Percentiles rank a stretch among this genome's conserved stretches.
phyloP scores from a whole-genome alignment of 805 yeast species.

The Metschnikowia shivogae region DNA sequence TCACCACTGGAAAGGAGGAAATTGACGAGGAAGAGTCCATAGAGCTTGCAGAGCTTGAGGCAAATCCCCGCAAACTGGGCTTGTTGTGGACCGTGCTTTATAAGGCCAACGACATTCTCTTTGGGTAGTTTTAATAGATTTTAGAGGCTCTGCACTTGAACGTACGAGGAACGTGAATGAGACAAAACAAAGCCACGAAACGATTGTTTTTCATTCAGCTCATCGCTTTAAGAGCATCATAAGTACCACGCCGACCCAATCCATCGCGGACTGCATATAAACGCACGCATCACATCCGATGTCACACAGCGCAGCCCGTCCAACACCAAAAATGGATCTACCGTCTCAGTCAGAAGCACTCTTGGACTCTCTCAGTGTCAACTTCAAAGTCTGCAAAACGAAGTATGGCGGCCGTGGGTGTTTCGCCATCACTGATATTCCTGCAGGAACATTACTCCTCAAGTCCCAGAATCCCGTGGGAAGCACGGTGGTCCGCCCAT shows the following conservation, averaged over 20 bases:
- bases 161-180: too few relatives aligned
- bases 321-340: neutral
- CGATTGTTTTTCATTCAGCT: too few relatives aligned
- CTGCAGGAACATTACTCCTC: conserved; percentile 39
- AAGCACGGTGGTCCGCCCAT: conserved; percentile 46
- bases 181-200: too few relatives aligned
- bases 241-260: too few relatives aligned
- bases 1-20: conserved; percentile 50
- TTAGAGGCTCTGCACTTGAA: too few relatives aligned
- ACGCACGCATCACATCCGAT: too few relatives aligned
- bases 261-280: too few relatives aligned
- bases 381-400: conserved; percentile 36
- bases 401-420: conserved; percentile 60
- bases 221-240: too few relatives aligned
- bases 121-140: conserved; percentile 14
- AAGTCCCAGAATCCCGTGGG: conserved; percentile 42
- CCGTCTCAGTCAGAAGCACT: neutral
- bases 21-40: conserved; percentile 55
- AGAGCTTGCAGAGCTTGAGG: conserved; percentile 21
- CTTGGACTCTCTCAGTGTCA: conserved; percentile 10
- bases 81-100: conserved; percentile 20
- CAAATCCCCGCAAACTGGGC: conserved; percentile 21
- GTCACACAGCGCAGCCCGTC: neutral
- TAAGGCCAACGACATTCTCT: conserved; percentile 21
- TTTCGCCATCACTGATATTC: conserved; percentile 42